These are phyloP conservation scores for Rhytidhysteron rufulum DNA, from an alignment of 2,329 filamentous ascomycete species.

Conservation along the genomic window DNA sequence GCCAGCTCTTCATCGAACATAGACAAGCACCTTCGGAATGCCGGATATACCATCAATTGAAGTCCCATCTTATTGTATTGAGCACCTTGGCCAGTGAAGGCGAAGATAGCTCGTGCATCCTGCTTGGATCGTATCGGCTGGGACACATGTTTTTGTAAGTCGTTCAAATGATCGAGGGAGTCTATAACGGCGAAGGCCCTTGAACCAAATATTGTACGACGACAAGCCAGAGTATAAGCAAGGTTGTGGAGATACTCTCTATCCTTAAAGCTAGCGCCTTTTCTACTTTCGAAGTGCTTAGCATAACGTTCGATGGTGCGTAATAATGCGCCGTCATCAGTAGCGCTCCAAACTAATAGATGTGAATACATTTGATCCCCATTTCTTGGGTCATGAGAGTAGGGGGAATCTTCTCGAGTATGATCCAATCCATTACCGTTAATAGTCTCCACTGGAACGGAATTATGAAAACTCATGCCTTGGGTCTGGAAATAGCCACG, in stretches of 20 bases:
- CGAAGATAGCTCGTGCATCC: conserved; percentile 7
- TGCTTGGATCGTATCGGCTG: not conserved
- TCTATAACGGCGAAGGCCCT: not conserved
- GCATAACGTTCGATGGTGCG: not conserved
- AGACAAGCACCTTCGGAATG: conserved; percentile 11
- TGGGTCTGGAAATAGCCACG: not conserved
- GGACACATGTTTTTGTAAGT: not conserved
- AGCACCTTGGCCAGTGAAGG: conserved; percentile 32
- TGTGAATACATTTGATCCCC: too few relatives aligned
- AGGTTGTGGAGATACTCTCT: not conserved
- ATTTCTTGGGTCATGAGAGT: too few relatives aligned
- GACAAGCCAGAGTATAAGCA: not conserved
- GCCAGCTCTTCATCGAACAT: conserved; percentile 10
- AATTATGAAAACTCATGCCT: not conserved
- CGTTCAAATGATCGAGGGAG: not conserved
- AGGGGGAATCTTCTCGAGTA: too few relatives aligned
- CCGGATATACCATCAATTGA: conserved; percentile 11
- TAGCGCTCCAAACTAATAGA: not conserved
- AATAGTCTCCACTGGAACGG: not conserved
- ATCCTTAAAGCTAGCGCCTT: not conserved
- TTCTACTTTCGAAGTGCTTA: not conserved
- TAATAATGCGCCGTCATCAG: not conserved
- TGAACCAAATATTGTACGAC: not conserved
- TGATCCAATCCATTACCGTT: too few relatives aligned
- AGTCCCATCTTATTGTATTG: conserved; percentile 23